These are phyloP conservation scores for Microdochium nivale DNA, from an alignment of 2,329 filamentous ascomycete species.

Conservation along the genomic window DNA sequence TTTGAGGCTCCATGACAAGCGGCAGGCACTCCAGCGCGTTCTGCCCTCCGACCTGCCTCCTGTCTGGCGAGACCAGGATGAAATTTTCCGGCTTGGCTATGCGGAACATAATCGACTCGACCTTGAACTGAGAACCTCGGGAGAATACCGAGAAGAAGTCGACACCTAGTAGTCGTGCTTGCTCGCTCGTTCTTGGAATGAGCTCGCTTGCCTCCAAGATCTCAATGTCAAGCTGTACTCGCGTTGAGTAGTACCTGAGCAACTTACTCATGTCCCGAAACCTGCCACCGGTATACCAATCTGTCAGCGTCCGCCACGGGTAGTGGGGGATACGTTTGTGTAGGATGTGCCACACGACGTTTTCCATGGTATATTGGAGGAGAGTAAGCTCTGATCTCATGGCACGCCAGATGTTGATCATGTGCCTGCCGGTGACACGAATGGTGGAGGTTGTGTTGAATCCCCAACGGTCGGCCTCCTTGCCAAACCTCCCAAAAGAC, in stretches of 20 bases:
- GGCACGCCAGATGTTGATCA: slow-evolving; percentile 95
- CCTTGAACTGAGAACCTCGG: slow-evolving; percentile 93
- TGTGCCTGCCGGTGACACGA: slow-evolving; percentile 84
- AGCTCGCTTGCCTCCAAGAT: slow-evolving; percentile 88
- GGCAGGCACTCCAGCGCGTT: slow-evolving; percentile 93
- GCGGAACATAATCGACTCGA: slow-evolving; percentile 96
- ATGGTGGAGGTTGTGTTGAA: slow-evolving; percentile 92
- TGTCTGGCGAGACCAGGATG: slow-evolving; percentile 78
- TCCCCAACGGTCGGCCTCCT: slow-evolving; percentile 83
- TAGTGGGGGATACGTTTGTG: slow-evolving; percentile 87
- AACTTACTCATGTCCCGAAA: slow-evolving; percentile 64
- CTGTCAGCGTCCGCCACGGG: slow-evolving; percentile 66
- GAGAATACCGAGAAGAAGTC: slow-evolving; percentile 97
- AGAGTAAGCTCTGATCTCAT: slow-evolving; percentile 91
- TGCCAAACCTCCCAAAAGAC: slow-evolving; percentile 75
- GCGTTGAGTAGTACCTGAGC: slow-evolving; percentile 66
- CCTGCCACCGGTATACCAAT: slow-evolving; percentile 68
- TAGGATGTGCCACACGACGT: slow-evolving; percentile 84
- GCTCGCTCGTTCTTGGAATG: slow-evolving; percentile 82
- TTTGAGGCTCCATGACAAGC: slow-evolving; percentile 95
- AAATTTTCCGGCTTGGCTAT: slow-evolving; percentile 97
- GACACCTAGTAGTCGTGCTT: slow-evolving; percentile 83
- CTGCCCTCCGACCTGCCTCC: slow-evolving; percentile 85
- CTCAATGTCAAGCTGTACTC: slow-evolving; percentile 77
- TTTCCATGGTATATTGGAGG: slow-evolving; percentile 93